Evolutionary conservation across 108 stramenopile genomes (phyloP), one percentile per base, ranked within the genome.

Genomic region (Poteriospumella lacustris): DNA sequence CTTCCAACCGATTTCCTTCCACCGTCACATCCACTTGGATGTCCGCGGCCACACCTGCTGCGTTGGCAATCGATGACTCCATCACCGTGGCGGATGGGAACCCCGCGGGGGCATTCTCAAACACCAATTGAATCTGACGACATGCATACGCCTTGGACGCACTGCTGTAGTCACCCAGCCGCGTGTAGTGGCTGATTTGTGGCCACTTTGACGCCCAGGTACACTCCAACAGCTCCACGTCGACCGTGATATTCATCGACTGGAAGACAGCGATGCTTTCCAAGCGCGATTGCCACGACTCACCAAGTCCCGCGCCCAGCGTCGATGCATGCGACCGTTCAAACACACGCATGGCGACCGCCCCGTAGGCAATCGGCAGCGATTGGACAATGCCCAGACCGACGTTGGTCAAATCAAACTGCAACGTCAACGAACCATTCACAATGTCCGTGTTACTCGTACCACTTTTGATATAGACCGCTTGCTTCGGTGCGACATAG

Each of bases 1-100:
- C 92, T 24, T 78, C 78, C 2, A 93, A 62, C 72, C 88, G 87
- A 69, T 86, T 89, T 0, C 92, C 92, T 12, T 76, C 68, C 0
- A 59, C 73, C 38, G 90, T 86, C n/a, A 78, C 58, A 58, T n/a
- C n/a, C n/a, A n/a, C n/a, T 52, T 52, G 47, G 47, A 52, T 52
- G 47, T 9, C 9, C 19, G 19, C 15, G 19, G 15, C 19, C 15
- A 52, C 15, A 52, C 47, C 19, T 52, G 47, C 47, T 15, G 19
- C 47, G 15, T 19, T 15, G 19, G 47, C 47, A 52, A 15, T 52
- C 15, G 47, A 52, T 9, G 19, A 19, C 15, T 52, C 19, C 9
- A 15, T 9, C 9, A 52, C 47, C 19, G 47, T 52, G 9, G 19
- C 9, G 47, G 19, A 9, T 15, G 47, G 47, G 47, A 52, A 52